Percentiles rank a stretch among this genome's conserved stretches.
Conservation (phyloP, 176 grass and related monocot species). For the Bromus sterilis region DNA sequence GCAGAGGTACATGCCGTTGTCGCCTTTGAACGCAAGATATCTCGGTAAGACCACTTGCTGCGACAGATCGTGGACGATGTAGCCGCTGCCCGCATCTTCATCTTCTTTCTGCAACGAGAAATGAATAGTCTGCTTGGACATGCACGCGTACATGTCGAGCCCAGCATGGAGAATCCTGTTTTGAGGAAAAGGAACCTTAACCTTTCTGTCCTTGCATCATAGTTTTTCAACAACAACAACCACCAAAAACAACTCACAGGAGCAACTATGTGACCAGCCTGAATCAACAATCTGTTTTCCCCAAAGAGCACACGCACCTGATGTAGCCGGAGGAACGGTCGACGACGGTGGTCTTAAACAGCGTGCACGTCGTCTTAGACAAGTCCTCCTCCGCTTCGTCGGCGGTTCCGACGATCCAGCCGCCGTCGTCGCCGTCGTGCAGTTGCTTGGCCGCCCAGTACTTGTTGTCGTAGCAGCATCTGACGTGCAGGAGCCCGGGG, state of each 20-base stretch:
- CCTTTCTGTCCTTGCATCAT: too few species aligned
- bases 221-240: too few species aligned
- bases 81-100: neutral
- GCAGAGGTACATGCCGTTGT: slow-evolving; percentile 12
- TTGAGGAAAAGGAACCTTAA: too few species aligned
- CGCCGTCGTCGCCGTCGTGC: neutral
- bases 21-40: slow-evolving; percentile 1
- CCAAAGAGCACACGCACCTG: too few species aligned
- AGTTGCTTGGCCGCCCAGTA: neutral
- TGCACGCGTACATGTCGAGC: neutral
- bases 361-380: slow-evolving; percentile 5
- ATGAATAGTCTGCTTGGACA: neutral
- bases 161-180: slow-evolving; percentile 3
- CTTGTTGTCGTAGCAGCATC: slow-evolving; percentile 25
- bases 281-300: too few species aligned
- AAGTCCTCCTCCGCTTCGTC: slow-evolving; percentile 6
- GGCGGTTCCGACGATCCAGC: neutral
- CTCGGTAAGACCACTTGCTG: neutral
- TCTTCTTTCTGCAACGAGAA: neutral
- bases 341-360: neutral
- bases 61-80: slow-evolving; percentile 3
- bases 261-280: too few species aligned
- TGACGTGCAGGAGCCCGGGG: neutral
- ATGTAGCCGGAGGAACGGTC: neutral
- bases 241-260: too few species aligned